Evolutionary conservation across 2,329 filamentous ascomycete genomes (phyloP), one percentile per base, ranked within the genome.

Genomic region (Sporothrix dimorphospora): DNA sequence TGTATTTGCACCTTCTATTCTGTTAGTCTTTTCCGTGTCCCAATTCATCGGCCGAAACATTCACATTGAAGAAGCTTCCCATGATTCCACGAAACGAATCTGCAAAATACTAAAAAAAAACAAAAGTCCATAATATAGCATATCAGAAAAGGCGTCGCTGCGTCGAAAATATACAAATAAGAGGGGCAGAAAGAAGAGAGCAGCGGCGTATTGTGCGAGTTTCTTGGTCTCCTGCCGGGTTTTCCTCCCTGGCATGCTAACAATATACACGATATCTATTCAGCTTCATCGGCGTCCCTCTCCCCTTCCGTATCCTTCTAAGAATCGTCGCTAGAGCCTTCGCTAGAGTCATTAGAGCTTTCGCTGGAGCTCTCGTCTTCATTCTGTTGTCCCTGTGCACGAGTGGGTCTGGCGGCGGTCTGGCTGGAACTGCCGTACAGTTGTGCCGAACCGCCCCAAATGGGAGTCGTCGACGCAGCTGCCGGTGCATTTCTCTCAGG

Each of bases 401-500:
- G 55, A 19, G 49, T 34, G 6, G 34, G 19, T 5, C 16, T 55
- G 4, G 21, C 30, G 30, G 47, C 5, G n/a, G 66, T 21, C n/a
- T 14, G 19, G 40, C 67, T 45, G 6, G 67, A 42, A 1, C 16
- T 61, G 11, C 77, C 80, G 19, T 87, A 87, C 0, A 87, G 78
- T 76, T 87, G 86, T 19, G 84, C 81, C 2, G 83, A 79, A 16
- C 85, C 84, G 63, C 84, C 84, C 86, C 86, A 88, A 72, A 83
- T 84, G 5, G 86, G 85, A 72, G 61, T 21, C 24, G 61, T 12
- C 40, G n/a, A 21, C 2, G 19, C n/a, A 3, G 57, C 34, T 24
- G 57, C n/a, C 34, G 34, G 16, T 38, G 24, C 53, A 16, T 14
- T 30, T 16, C 24, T 30, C 27, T 16, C 27, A 16, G 27, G 14